phyloP scores from a whole-genome alignment of 176 grass and related monocot species.

The Eleusine indica region DNA sequence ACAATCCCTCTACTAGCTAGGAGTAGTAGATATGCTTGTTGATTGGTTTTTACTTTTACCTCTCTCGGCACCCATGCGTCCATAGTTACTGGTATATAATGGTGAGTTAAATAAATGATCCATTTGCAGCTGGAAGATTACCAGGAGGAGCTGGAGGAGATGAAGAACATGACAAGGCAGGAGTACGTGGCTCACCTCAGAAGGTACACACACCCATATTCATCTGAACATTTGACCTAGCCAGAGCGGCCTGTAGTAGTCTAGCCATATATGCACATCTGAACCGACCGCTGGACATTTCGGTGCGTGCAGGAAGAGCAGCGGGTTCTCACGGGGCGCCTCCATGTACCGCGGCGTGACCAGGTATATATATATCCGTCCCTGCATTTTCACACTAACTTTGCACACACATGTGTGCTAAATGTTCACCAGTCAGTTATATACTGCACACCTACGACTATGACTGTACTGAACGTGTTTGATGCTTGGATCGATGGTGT shows the following conservation, averaged over 20 bases:
- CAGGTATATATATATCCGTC: constrained; percentile 38
- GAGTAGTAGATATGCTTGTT: not conserved
- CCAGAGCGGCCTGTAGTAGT: too few species aligned
- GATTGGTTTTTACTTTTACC: not conserved
- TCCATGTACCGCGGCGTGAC: constrained; percentile 98
- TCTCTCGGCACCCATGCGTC: not conserved
- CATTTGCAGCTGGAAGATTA: constrained; percentile 77
- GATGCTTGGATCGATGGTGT: too few species aligned
- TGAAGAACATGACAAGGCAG: constrained; percentile 99
- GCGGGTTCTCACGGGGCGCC: constrained; percentile 92
- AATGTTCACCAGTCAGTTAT: too few species aligned
- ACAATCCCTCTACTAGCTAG: not conserved
- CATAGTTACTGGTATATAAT: not conserved
- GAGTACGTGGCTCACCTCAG: constrained; percentile 97
- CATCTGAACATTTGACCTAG: constrained; percentile 10
- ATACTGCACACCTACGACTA: too few species aligned
- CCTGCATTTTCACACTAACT: not conserved
- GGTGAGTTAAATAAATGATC: not conserved
- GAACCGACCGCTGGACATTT: not conserved
- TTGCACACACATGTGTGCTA: not conserved
- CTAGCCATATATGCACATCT: not conserved
- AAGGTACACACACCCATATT: constrained; percentile 48
- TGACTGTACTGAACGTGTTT: too few species aligned
- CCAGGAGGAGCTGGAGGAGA: constrained; percentile 92
- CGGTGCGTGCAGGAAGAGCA: constrained; percentile 71